Percentiles rank a stretch among this genome's conserved stretches.
Conservation (phyloP, 768 basidiomycete species). For the Psilocybe cubensis region DNA sequence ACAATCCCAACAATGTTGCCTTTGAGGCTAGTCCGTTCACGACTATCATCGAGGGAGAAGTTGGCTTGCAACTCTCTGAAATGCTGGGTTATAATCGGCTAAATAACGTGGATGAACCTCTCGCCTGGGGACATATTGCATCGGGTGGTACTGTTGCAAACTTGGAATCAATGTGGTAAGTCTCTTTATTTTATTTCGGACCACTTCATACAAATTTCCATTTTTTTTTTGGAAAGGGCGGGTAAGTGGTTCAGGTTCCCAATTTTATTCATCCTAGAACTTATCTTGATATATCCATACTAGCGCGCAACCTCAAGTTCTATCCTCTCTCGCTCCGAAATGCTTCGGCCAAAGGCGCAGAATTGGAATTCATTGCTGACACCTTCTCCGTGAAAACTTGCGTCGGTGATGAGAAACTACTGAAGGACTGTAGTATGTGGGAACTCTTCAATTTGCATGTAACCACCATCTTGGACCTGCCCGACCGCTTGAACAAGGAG, state of each 20-base stretch:
- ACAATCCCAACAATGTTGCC: conserved; percentile 42
- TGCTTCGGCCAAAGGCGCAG: conserved; percentile 31
- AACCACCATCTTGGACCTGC: conserved; percentile 37
- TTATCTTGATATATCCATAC: background rate
- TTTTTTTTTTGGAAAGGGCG: background rate
- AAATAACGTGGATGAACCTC: conserved; percentile 5
- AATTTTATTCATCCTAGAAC: background rate
- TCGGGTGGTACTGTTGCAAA: conserved; percentile 49
- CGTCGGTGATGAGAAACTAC: background rate
- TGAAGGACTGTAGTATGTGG: conserved; percentile 35
- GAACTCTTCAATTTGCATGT: conserved; percentile 44
- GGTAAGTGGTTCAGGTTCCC: background rate
- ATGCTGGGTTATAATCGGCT: conserved; percentile 41
- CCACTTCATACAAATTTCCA: background rate
- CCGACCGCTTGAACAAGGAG: conserved; percentile 31
- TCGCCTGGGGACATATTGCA: conserved; percentile 47
- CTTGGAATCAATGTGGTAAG: conserved; percentile 46
- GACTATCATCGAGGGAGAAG: conserved; percentile 37
- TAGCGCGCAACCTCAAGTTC: conserved; percentile 36
- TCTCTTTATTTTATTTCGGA: background rate
- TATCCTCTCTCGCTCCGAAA: conserved; percentile 42
- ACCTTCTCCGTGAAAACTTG: conserved; percentile 32
- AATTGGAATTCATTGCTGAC: conserved; percentile 24
- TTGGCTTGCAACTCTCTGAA: conserved; percentile 41
- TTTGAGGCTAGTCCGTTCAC: conserved; percentile 43